Conservation (phyloP, 495 filamentous ascomycete species). For the Cenococcum geophilum region DNA sequence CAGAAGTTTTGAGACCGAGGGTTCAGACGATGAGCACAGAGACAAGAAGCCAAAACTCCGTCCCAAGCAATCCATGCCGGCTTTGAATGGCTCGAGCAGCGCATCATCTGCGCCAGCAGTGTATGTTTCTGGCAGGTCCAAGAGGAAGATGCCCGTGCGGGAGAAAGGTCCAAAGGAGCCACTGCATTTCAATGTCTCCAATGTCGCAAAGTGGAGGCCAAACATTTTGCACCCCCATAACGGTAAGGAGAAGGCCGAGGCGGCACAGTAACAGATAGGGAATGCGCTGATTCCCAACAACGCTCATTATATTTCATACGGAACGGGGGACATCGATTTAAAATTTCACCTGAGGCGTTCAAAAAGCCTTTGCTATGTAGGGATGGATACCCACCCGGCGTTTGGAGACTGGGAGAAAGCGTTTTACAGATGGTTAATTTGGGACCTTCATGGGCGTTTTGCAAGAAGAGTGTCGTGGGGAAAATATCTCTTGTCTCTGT, state of each 20-base stretch:
- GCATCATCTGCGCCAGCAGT: slow-evolving; percentile 15
- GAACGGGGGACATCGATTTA: neutral
- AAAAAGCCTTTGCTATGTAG: neutral
- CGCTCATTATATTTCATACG: slow-evolving; percentile 4
- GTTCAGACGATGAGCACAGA: slow-evolving; percentile 29
- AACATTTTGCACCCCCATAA: slow-evolving; percentile 21
- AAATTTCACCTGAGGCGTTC: neutral
- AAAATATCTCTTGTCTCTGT: slow-evolving; percentile 5
- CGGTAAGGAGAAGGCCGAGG: slow-evolving; percentile 23
- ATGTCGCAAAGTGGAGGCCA: slow-evolving; percentile 27
- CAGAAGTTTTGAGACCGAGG: slow-evolving; percentile 30
- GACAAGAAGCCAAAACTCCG: slow-evolving; percentile 32
- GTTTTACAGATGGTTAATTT: neutral
- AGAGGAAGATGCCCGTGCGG: slow-evolving; percentile 30
- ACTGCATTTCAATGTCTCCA: slow-evolving; percentile 27
- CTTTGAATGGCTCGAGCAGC: slow-evolving; percentile 16
- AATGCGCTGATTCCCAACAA: neutral
- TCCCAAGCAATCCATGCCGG: slow-evolving; percentile 27
- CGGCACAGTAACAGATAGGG: slow-evolving; percentile 1
- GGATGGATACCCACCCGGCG: slow-evolving; percentile 6
- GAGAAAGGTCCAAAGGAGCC: slow-evolving; percentile 30
- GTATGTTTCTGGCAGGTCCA: slow-evolving; percentile 31
- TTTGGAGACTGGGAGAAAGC: neutral
- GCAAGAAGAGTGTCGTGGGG: neutral
- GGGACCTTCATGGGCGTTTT: neutral